Evolutionary conservation across 2,329 filamentous ascomycete species (phyloP), one percentile per base, ranked within the genome.

Genomic region (Talaromyces piceae): DNA sequence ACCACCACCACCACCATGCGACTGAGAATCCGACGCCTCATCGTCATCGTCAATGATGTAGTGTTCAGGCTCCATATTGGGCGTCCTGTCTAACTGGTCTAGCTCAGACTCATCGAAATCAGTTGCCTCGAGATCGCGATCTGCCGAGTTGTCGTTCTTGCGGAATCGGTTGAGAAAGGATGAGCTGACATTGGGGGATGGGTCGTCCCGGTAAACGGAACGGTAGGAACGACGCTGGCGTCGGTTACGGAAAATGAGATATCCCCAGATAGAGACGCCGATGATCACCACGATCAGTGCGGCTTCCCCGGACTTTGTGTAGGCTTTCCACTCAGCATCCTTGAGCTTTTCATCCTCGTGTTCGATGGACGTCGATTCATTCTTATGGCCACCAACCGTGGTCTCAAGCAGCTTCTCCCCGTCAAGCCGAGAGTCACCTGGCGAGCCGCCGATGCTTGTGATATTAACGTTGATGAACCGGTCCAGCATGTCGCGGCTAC

Each of bases 381-480:
- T 87, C 3, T 82, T 79, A 44, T 86, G 83, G 27, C 81, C 84
- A 45, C 87, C 87, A 2, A 93, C 87, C 16, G 84, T 86, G 1
- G 87, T 90, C 59, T 88, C 79, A 5, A 82, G 83, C 1, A 86
- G 81, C 66, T 90, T 89, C 67, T 94, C 88, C 51, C 91, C 91
- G 63, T 95, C 90, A 51, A 95, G 85, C 27, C 81, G 80, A 52
- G 84, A 90, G 67, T 95, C 87, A 1, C 84, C 80, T 0, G 90
- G 88, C 47, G 75, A 73, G 47, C 88, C 91, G 53, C 91, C 91
- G 58, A 96, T 94, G 63, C 81, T 86, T 60, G 82, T 86, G 58
- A 97, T 94, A 64, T 97, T 90, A 37, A 98, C 88, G 45, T 83
- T 82, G 79, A 97, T 89, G 72, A 98, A 95, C 37, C 93, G 87